phyloP scores from a whole-genome alignment of 2,329 filamentous ascomycete genomes.

The Fusarium sp. region DNA sequence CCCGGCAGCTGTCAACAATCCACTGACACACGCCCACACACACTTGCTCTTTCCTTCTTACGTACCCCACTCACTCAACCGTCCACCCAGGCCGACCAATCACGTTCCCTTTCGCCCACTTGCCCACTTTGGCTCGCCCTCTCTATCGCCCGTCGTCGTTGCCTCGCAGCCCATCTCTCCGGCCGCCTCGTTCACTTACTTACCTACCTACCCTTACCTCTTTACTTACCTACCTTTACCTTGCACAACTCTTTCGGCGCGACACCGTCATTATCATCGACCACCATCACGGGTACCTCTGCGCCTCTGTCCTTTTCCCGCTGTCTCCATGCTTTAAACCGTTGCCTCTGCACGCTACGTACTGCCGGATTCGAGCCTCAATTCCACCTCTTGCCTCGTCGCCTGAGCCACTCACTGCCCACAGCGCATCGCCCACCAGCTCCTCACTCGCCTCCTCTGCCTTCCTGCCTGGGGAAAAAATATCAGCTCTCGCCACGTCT shows the following conservation, averaged over 20 bases:
- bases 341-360: constrained; percentile 20
- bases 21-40: constrained; percentile 40
- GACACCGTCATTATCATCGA: constrained; percentile 35
- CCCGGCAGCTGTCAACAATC: constrained; percentile 42
- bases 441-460: constrained; percentile 36
- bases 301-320: constrained; percentile 12
- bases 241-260: constrained; percentile 33
- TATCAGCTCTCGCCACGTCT: constrained; percentile 55
- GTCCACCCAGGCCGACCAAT: background rate
- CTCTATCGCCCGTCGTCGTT: constrained; percentile 40
- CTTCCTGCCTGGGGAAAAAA: constrained; percentile 40
- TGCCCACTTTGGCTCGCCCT: constrained; percentile 37
- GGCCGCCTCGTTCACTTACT: constrained; percentile 36
- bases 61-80: constrained; percentile 33
- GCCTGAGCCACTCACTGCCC: constrained; percentile 39
- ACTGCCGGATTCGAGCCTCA: constrained; percentile 33
- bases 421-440: constrained; percentile 37
- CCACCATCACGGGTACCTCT: constrained; percentile 27
- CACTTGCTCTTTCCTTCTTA: constrained; percentile 35
- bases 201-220: constrained; percentile 13
- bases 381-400: constrained; percentile 33
- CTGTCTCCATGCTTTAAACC: constrained; percentile 24
- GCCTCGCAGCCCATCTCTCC: constrained; percentile 38
- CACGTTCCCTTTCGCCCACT: constrained; percentile 17
- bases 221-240: constrained; percentile 18